Percentiles rank a stretch among this genome's conserved stretches.
Conservation (phyloP, 768 basidiomycete genomes). For the Austroboletus festivus region DNA sequence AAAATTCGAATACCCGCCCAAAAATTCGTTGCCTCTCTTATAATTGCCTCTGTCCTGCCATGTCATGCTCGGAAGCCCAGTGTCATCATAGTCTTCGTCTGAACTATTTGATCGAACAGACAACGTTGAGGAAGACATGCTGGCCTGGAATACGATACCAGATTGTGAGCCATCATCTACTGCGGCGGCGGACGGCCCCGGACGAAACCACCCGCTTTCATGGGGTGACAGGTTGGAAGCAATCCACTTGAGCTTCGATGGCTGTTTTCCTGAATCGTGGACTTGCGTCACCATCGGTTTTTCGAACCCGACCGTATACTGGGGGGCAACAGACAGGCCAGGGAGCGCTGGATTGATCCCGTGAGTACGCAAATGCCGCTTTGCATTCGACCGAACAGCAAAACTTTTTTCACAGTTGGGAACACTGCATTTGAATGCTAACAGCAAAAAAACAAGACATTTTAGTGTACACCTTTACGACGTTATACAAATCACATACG, state of each 20-base stretch:
- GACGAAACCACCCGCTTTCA: slow-evolving; percentile 26
- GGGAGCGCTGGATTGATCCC: slow-evolving; percentile 40
- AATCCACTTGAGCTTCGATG: slow-evolving; percentile 40
- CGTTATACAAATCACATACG: slow-evolving; percentile 33
- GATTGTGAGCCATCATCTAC: slow-evolving; percentile 20
- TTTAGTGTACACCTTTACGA: slow-evolving; percentile 7
- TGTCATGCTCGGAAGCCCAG: slow-evolving; percentile 29
- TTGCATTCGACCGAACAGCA: slow-evolving; percentile 78
- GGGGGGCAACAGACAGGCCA: slow-evolving; percentile 19
- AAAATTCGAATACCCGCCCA: slow-evolving; percentile 15
- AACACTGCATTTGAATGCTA: slow-evolving; percentile 47
- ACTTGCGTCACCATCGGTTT: slow-evolving; percentile 45
- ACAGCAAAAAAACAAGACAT: not conserved
- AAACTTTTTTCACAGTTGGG: slow-evolving; percentile 64
- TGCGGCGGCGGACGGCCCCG: slow-evolving; percentile 6
- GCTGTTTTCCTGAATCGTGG: slow-evolving; percentile 36
- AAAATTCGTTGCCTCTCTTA: slow-evolving; percentile 8
- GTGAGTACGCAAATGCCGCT: slow-evolving; percentile 75
- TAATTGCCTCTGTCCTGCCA: slow-evolving; percentile 33
- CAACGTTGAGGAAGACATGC: slow-evolving; percentile 36
- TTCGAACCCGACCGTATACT: slow-evolving; percentile 43
- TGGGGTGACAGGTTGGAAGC: slow-evolving; percentile 35
- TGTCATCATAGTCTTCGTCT: slow-evolving; percentile 35
- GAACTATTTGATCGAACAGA: slow-evolving; percentile 32
- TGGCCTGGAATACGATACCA: slow-evolving; percentile 35